These are phyloP conservation scores for Gossypium ekmanianum DNA, from an alignment of 345 rosid genomes.

Conservation along the genomic window DNA sequence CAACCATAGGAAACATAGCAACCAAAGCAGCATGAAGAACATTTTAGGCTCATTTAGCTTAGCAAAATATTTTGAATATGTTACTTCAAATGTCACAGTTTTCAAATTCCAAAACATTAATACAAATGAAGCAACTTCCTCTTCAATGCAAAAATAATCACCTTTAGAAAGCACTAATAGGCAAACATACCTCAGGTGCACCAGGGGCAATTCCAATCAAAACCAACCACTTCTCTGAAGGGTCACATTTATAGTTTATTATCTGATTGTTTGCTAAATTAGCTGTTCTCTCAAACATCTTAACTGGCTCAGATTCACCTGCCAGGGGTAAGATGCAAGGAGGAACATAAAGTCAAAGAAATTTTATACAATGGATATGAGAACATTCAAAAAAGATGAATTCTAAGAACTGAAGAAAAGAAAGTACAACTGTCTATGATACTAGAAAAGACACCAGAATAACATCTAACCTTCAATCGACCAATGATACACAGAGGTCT, in stretches of 20 bases:
- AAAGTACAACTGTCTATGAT: background rate
- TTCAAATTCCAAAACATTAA: background rate
- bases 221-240: conserved; percentile 95
- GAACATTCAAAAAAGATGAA: background rate
- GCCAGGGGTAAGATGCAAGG: conserved; percentile 7
- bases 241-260: conserved; percentile 91
- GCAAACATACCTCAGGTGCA: conserved; percentile 71
- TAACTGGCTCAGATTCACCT: conserved; percentile 97
- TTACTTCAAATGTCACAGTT: background rate
- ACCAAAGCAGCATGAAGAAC: background rate
- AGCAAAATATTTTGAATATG: conserved; percentile 2
- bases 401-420: background rate
- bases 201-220: conserved; percentile 98
- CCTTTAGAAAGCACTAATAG: background rate
- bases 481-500: conserved; percentile 92
- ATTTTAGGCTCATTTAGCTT: background rate
- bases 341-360: conserved; percentile 12
- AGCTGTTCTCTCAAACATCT: conserved; percentile 95
- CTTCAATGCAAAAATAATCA: background rate
- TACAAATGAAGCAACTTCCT: background rate
- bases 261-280: conserved; percentile 92
- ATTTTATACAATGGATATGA: background rate
- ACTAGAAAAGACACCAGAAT: conserved; percentile 20
- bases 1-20: background rate
- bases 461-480: conserved; percentile 74